phyloP scores from a whole-genome alignment of 257 asterid species.

The Petunia axillaris region DNA sequence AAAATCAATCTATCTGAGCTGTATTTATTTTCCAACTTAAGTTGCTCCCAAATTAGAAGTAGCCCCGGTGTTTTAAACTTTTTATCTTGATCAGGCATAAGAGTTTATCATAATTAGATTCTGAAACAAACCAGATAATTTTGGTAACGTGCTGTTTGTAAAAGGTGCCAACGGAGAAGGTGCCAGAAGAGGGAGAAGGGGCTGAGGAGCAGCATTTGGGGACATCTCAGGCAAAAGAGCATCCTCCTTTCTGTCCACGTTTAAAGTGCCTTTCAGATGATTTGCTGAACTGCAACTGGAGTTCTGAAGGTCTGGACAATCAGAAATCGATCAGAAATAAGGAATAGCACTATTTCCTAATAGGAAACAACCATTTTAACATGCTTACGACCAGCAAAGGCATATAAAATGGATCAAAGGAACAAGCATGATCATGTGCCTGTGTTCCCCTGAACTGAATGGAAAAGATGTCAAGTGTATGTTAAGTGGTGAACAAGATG shows the following conservation, averaged over 20 bases:
- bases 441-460: background rate
- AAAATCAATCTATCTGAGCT: background rate
- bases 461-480: no score
- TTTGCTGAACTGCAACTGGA: slow-evolving; percentile 38
- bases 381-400: background rate
- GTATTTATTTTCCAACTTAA: background rate
- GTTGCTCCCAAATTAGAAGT: background rate
- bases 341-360: background rate
- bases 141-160: slow-evolving; percentile 81
- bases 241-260: slow-evolving; percentile 49
- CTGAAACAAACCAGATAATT: slow-evolving; percentile 76
- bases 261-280: slow-evolving; percentile 38
- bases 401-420: background rate
- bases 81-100: background rate
- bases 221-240: slow-evolving; percentile 63
- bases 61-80: background rate
- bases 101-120: slow-evolving; percentile 13
- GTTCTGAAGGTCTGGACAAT: slow-evolving; percentile 55
- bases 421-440: background rate
- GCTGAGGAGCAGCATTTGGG: slow-evolving; percentile 72
- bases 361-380: background rate
- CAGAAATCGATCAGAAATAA: slow-evolving; percentile 23
- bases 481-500: background rate
- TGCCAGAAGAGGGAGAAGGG: slow-evolving; percentile 87
- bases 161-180: slow-evolving; percentile 96